Conservation (phyloP, 75 land plant species). For the Adiantum capillusveneris region DNA sequence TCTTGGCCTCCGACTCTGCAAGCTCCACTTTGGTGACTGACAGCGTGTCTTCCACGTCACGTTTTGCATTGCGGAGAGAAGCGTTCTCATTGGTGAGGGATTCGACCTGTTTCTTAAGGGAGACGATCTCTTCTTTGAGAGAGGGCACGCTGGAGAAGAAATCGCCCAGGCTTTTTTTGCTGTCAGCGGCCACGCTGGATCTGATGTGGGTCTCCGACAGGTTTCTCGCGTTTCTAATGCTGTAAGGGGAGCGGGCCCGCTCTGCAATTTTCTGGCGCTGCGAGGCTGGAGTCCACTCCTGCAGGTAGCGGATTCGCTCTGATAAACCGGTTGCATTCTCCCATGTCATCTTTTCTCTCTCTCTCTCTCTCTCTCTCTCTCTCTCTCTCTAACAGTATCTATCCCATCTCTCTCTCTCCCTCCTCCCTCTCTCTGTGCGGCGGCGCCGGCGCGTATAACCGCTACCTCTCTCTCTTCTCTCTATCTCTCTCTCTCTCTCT, state of each 20-base stretch:
- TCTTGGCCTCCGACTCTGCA: not conserved
- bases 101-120: conserved; percentile 1
- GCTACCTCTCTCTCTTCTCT: too few species aligned
- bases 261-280: not conserved
- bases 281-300: conserved; percentile 1
- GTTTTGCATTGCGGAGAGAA: not conserved
- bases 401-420: too few species aligned
- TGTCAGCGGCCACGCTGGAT: not conserved
- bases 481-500: too few species aligned
- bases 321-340: not conserved
- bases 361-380: too few species aligned
- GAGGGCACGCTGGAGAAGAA: not conserved
- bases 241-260: not conserved
- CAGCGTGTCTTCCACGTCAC: not conserved
- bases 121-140: not conserved
- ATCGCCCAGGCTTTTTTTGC: not conserved
- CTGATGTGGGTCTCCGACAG: not conserved
- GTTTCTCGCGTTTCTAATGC: not conserved
- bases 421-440: too few species aligned
- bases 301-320: conserved; percentile 4
- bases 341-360: not conserved
- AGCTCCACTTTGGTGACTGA: not conserved
- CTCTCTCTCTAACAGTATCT: too few species aligned
- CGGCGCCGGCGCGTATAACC: too few species aligned
- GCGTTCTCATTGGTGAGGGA: not conserved